Conservation (phyloP, 2,329 filamentous ascomycete genomes). For the Neofusicoccum kwambonambiense region DNA sequence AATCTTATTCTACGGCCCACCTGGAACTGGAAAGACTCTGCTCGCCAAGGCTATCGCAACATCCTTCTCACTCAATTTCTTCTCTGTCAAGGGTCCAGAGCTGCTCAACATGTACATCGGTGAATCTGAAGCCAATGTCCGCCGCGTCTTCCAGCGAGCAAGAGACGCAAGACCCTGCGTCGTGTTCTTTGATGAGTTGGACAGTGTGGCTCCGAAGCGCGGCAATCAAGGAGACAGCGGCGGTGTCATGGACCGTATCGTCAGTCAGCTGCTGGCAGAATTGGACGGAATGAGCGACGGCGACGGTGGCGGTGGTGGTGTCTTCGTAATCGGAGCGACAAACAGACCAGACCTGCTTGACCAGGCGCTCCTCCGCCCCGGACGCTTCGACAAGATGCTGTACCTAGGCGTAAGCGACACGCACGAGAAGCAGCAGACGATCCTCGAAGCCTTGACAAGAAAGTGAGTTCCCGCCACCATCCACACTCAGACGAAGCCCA, state of each 20-base stretch:
- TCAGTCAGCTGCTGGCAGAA: constrained; percentile 90
- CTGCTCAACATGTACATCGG: constrained; percentile 96
- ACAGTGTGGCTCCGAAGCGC: constrained; percentile 91
- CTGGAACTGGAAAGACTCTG: constrained; percentile 89
- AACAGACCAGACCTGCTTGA: constrained; percentile 93
- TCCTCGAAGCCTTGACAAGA: constrained; percentile 87
- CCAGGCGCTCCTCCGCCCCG: constrained; percentile 82
- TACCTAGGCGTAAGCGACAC: constrained; percentile 96
- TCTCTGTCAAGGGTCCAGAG: constrained; percentile 89
- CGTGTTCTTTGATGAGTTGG: constrained; percentile 91
- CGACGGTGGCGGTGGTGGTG: constrained; percentile 72
- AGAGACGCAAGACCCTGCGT: constrained; percentile 83
- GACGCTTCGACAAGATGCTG: constrained; percentile 96
- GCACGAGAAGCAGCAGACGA: constrained; percentile 92
- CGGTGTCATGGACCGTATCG: constrained; percentile 97
- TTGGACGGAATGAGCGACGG: constrained; percentile 97
- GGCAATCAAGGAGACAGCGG: constrained; percentile 97
- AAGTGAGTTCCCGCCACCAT: constrained; percentile 63
- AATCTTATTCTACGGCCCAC: constrained; percentile 88
- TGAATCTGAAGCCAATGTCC: constrained; percentile 88
- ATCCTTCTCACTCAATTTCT: constrained; percentile 92
- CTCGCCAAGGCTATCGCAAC: constrained; percentile 91
- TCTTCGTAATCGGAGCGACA: constrained; percentile 95
- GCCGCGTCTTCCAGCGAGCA: constrained; percentile 83
- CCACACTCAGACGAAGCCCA: no score